Evolutionary conservation across 1,284 basidiomycete genomes (phyloP), one percentile per base, ranked within the genome.

Genomic region (Amylostereum chailletii): DNA sequence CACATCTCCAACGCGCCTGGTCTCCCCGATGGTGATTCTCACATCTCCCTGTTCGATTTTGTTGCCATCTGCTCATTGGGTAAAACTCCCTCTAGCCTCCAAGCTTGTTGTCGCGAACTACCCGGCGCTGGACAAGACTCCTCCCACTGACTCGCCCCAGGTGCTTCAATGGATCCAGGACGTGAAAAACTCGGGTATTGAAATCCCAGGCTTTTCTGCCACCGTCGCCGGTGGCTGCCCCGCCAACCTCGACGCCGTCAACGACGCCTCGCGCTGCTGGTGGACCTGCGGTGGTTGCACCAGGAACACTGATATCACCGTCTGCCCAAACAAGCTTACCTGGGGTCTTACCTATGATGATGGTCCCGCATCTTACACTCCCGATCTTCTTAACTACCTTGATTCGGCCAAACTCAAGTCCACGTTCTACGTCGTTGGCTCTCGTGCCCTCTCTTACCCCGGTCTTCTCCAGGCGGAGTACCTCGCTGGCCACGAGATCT

Each of bases 381-480:
- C 89, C n/a, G 71, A 79, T 48, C 73, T 90, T 26, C 71, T 91
- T 44, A 57, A 74, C 50, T 90, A 83, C 64, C 72, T 94, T 46
- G 76, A 83, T 54, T 64, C 79, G 52, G 62, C 78, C 53, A 70
- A 84, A 52, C 70, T 94, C 61, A 86, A 83, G 61, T 79, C 90
- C 2, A 94, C 91, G 3, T 91, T 94, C 74, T 94, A 93, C 66
- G 77, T 84, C 51, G 87, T 94, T 50, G 90, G 90, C 45, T 92
- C 89, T 36, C 82, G 90, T 53, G 79, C 71, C 53, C 71, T 84
- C 53, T 77, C 76, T 5, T 70, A 75, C 57, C 82, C 81, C 0
- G 69, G 75, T 48, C 75, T 78, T 62, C 66, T 84, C 27, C 88
- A 87, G 61, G 65, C 75, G 38, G 81, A 91, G 68, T 88, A 88